These are phyloP conservation scores for Saccharomyces mikatae DNA, from an alignment of 805 yeast species.

Conservation along the genomic window DNA sequence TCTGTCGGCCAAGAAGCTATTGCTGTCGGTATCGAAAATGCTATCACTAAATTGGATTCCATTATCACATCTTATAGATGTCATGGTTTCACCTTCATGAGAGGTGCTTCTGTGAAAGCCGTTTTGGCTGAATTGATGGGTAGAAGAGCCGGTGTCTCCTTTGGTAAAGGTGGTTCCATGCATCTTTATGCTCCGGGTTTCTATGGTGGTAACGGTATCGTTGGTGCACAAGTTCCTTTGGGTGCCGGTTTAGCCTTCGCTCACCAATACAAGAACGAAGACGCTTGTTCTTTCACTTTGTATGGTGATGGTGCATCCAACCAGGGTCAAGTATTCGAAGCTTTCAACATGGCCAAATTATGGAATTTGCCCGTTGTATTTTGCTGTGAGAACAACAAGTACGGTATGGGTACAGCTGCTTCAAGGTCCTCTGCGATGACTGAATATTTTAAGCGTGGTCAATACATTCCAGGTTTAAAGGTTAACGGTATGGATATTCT, in stretches of 20 bases:
- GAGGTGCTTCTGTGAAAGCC: conserved; percentile 86
- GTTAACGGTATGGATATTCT: conserved; percentile 97
- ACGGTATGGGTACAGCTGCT: conserved; percentile 99
- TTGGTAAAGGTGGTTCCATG: conserved; percentile 99
- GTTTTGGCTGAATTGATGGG: conserved; percentile 97
- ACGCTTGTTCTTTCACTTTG: conserved; percentile 73
- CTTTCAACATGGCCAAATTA: conserved; percentile 97
- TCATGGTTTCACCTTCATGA: conserved; percentile 95
- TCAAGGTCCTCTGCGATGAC: conserved; percentile 93
- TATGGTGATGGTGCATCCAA: conserved; percentile 99
- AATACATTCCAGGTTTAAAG: conserved; percentile 97
- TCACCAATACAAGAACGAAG: conserved; percentile 83
- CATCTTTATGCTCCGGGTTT: conserved; percentile 94
- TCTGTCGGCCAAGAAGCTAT: conserved; percentile 98
- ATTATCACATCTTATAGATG: conserved; percentile 97
- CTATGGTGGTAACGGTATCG: conserved; percentile 99
- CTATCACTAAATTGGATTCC: conserved; percentile 76
- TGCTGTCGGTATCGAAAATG: conserved; percentile 96
- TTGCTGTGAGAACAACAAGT: conserved; percentile 97
- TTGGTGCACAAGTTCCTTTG: conserved; percentile 97
- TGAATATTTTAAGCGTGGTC: conserved; percentile 98
- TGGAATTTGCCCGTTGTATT: conserved; percentile 94
- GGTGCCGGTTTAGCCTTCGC: conserved; percentile 99
- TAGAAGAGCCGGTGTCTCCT: conserved; percentile 86
- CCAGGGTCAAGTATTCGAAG: conserved; percentile 98